Conservation (phyloP, 352 stramenopile genomes). For the Globisporangium acanthophoron region DNA sequence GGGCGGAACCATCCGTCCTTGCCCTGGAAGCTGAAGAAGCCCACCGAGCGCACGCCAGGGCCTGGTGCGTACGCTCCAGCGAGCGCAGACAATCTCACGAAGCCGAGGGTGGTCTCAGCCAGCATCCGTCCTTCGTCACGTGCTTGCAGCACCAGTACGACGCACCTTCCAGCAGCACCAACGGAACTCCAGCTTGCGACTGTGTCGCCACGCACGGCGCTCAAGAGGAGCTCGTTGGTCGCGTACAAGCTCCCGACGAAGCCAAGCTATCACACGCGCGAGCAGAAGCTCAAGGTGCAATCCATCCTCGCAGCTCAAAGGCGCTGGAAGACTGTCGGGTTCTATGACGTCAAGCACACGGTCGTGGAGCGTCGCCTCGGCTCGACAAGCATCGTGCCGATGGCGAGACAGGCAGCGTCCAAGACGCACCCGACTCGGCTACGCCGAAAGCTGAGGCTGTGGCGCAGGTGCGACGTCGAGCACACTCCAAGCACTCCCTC, state of each 20-base stretch:
- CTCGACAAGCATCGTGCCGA: slow-evolving; percentile 15
- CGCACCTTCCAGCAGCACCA: too few relatives aligned
- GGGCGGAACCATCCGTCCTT: neutral
- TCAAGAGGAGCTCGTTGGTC: neutral
- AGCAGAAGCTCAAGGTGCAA: slow-evolving; percentile 23
- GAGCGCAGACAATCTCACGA: slow-evolving; percentile 18
- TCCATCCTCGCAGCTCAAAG: slow-evolving; percentile 12
- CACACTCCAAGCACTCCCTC: neutral
- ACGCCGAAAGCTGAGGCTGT: slow-evolving; percentile 1
- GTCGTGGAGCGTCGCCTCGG: slow-evolving; percentile 24
- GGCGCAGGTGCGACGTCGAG: slow-evolving; percentile 1
- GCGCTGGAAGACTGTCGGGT: slow-evolving; percentile 15
- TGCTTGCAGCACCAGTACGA: neutral
- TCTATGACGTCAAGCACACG: slow-evolving; percentile 18
- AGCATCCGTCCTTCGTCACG: neutral
- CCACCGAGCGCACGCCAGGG: slow-evolving; percentile 3
- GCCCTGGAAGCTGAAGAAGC: slow-evolving; percentile 4
- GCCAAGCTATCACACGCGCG: slow-evolving; percentile 19
- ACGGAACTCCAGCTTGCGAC: too few relatives aligned
- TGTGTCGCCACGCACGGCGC: neutral
- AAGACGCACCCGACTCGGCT: slow-evolving; percentile 1
- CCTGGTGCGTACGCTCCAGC: slow-evolving; percentile 23
- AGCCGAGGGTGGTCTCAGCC: slow-evolving; percentile 10
- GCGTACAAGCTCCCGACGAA: slow-evolving; percentile 8
- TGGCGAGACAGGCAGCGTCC: slow-evolving; percentile 8